Evolutionary conservation across 768 basidiomycete genomes (phyloP).

Genomic region (Mycena haematopus): DNA sequence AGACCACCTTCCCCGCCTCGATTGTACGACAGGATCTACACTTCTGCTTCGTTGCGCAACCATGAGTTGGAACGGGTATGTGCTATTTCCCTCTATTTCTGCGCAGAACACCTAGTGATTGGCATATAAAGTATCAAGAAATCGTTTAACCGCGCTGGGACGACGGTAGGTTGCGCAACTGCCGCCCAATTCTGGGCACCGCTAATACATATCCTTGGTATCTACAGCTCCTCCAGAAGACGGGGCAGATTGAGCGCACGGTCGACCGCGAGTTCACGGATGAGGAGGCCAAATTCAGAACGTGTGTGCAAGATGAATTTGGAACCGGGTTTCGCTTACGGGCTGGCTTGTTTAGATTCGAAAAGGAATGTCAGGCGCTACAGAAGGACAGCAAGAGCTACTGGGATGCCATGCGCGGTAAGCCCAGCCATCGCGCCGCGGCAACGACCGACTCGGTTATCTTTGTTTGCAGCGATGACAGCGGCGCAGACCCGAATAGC

Average conservation of each 20-base stretch:
- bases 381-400: conserved; percentile 97
- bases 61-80: conserved; percentile 43
- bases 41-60: background rate
- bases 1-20: background rate
- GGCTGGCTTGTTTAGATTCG: conserved; percentile 63
- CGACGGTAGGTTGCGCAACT: conserved; percentile 65
- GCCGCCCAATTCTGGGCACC: background rate
- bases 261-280: conserved; percentile 93
- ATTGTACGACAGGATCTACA: background rate
- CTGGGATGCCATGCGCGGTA: conserved; percentile 92
- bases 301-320: conserved; percentile 58
- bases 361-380: conserved; percentile 92
- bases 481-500: conserved; percentile 91
- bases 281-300: conserved; percentile 89
- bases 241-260: conserved; percentile 96
- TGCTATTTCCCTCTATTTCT: background rate
- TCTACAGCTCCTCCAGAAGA: conserved; percentile 90
- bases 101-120: background rate
- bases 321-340: background rate
- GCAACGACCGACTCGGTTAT: background rate
- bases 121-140: conserved; percentile 83
- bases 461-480: conserved; percentile 80
- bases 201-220: conserved; percentile 16
- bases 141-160: conserved; percentile 89
- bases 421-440: conserved; percentile 33